Conservation (phyloP, 371 early-diverging fungal genomes). For the Coemansia sp. region DNA sequence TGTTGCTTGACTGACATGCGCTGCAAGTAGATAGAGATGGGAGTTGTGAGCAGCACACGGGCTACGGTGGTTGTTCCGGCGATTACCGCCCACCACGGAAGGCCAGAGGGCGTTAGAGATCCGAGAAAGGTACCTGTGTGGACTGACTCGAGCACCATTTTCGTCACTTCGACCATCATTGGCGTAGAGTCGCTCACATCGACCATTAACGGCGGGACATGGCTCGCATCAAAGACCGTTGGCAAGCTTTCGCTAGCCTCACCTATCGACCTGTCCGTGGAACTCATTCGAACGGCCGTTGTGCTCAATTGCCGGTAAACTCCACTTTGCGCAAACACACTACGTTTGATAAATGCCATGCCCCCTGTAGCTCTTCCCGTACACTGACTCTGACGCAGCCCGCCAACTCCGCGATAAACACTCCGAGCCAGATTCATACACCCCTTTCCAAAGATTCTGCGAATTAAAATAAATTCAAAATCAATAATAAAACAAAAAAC, state of each 20-base stretch:
- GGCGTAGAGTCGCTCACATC: background rate
- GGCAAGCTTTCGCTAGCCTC: background rate
- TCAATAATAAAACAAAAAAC: background rate
- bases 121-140: constrained; percentile 23
- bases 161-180: constrained; percentile 3
- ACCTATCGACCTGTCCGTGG: no score
- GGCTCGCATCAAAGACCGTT: background rate
- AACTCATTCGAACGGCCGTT: background rate
- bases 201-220: background rate
- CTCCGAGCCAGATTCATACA: background rate
- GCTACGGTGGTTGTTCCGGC: constrained; percentile 16
- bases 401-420: background rate
- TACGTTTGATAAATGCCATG: background rate
- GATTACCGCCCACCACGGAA: constrained; percentile 46
- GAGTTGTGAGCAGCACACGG: constrained; percentile 17
- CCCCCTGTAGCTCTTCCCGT: background rate
- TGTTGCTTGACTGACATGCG: constrained; percentile 7
- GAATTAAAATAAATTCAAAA: background rate
- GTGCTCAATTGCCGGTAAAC: background rate
- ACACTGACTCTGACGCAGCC: background rate
- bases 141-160: constrained; percentile 24
- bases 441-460: background rate
- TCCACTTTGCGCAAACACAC: background rate
- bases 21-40: constrained; percentile 32
- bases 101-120: background rate